Conservation (phyloP, 805 yeast genomes). For the Cyberlindnera suaveolens region DNA sequence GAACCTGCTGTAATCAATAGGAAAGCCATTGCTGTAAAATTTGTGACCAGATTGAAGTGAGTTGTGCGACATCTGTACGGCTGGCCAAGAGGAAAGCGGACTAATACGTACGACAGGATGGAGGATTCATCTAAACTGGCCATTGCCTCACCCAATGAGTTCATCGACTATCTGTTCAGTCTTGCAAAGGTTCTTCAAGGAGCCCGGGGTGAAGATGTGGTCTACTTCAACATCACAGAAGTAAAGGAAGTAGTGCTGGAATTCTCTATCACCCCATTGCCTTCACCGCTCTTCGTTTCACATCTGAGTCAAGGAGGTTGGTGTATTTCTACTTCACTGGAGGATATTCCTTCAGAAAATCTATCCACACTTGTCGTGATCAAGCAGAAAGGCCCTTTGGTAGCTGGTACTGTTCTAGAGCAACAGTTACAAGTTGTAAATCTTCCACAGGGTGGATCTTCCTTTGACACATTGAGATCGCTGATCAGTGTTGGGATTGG, state of each 20-base stretch:
- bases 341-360: slow-evolving; percentile 2
- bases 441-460: slow-evolving; percentile 26
- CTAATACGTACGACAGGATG: too few relatives aligned
- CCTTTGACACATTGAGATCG: slow-evolving; percentile 48
- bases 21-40: too few relatives aligned
- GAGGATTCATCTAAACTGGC: neutral
- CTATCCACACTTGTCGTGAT: slow-evolving; percentile 33
- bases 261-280: slow-evolving; percentile 16
- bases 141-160: slow-evolving; percentile 6
- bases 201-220: slow-evolving; percentile 22
- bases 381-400: slow-evolving; percentile 34
- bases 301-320: slow-evolving; percentile 12
- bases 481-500: slow-evolving; percentile 58
- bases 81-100: too few relatives aligned
- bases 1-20: too few relatives aligned
- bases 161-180: slow-evolving; percentile 23
- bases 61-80: too few relatives aligned
- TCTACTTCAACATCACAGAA: slow-evolving; percentile 21
- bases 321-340: slow-evolving; percentile 9
- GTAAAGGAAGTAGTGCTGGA: slow-evolving; percentile 11
- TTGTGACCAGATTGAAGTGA: too few relatives aligned
- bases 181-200: slow-evolving; percentile 25
- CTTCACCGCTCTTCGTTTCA: slow-evolving; percentile 22
- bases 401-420: slow-evolving; percentile 19
- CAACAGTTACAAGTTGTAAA: slow-evolving; percentile 30